Base-by-base conservation (phyloP, 2,329 filamentous ascomycete species). In the Cryphonectria carpinicola region DNA sequence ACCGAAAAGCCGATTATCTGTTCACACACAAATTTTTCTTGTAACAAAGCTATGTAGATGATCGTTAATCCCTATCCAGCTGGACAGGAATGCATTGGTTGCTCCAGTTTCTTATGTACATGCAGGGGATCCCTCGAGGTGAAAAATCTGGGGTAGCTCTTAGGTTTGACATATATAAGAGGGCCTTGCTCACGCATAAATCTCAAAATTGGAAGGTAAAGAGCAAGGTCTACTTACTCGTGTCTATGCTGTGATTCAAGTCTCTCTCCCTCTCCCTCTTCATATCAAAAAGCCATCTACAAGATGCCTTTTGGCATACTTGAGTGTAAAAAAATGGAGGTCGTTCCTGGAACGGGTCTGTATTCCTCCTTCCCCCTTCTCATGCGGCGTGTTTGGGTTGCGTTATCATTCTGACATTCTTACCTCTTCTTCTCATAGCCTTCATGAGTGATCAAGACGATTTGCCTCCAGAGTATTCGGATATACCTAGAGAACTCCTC, bases 251-350 rank as follows among this genome's bases (percentile, higher is more conserved):
- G 4, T 25, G 6, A 14, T 25, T 25, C 13, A 39, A 14, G 22
- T 11, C 17, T 8, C 1, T 8, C 2, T 4, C 17, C 32, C 17
- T 5, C 25, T 25, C 17, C 25, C 37, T 41, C 25, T 7, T 37
- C 22, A 39, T n/a, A 19, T 7, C 25, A 58, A 28, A 17, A 61
- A 28, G 19, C 5, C 11, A 41, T 10, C 11, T 39, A 35, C 73
- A 78, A 67, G 35, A 85, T 85, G 84, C 80, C 81, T 73, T 85
- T 84, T 76, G 84, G 84, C 70, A 84, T 85, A 54, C 76, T 85
- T 13, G 84, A 85, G 65, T 81, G 81, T 69, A 79, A 80, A 69
- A 78, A 81, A 71, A 80, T 82, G 80, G 82, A 82, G 73, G 75
- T 80, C 72, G 84, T 85, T 68, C 84, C 84, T 69, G 84, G 84